phyloP scores from a whole-genome alignment of 2,329 filamentous ascomycete species.

The Alternaria triticina region DNA sequence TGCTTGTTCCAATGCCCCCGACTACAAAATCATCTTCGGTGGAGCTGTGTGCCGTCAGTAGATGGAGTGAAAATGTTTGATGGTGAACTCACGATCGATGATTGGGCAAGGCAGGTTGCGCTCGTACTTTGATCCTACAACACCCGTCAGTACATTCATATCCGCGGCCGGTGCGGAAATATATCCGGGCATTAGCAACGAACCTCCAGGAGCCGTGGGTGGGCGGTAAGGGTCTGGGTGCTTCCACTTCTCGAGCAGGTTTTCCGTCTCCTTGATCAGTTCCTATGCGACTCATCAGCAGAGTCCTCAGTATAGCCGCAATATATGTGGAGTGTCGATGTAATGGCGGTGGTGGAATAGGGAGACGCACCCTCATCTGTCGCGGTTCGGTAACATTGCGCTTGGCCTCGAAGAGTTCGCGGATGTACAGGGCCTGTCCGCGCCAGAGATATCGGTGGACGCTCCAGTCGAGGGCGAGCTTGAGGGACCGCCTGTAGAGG shows the following conservation, averaged over 20 bases:
- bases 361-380: slow-evolving; percentile 75
- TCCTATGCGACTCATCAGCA: slow-evolving; percentile 61
- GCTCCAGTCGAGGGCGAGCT: slow-evolving; percentile 93
- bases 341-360: not conserved
- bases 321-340: slow-evolving; percentile 2
- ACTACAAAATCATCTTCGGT: slow-evolving; percentile 46
- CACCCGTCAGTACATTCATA: slow-evolving; percentile 23
- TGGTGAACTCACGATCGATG: slow-evolving; percentile 73
- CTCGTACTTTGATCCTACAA: slow-evolving; percentile 91
- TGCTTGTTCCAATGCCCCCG: slow-evolving; percentile 2
- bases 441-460: slow-evolving; percentile 93
- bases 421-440: slow-evolving; percentile 94
- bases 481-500: slow-evolving; percentile 90
- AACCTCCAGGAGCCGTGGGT: slow-evolving; percentile 93
- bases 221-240: slow-evolving; percentile 92
- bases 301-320: not conserved
- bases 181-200: slow-evolving; percentile 24
- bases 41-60: slow-evolving; percentile 37
- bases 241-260: slow-evolving; percentile 90
- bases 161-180: slow-evolving; percentile 29
- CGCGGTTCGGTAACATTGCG: slow-evolving; percentile 81
- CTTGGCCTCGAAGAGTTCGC: slow-evolving; percentile 94
- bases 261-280: slow-evolving; percentile 85
- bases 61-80: not conserved
- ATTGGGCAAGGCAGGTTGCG: slow-evolving; percentile 84